Evolutionary conservation across 805 yeast genomes (phyloP), one percentile per base, ranked within the genome.

Genomic region (Tetrapisispora taiwanensis): DNA sequence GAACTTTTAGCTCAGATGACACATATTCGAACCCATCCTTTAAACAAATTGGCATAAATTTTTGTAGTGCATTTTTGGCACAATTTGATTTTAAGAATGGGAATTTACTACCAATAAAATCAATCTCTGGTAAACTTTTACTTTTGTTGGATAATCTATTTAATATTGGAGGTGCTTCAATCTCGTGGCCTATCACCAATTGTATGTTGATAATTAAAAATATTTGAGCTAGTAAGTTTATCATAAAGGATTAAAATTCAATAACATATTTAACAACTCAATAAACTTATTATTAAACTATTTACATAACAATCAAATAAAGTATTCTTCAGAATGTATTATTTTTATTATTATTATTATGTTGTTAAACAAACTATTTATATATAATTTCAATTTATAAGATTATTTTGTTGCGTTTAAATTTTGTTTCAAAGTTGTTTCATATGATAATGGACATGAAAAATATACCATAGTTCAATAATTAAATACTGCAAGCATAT

Each of bases 41-140:
- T 19, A 66, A 46, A 45, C 82, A 77, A 27, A 55, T 49, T 0
- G 69, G 65, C 7, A 76, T 46, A 19, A 75, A 62, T 0, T 62
- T 60, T 2, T 51, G 37, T 3, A 76, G 46, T 1, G 80, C 74
- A 13, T 60, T 50, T 34, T 65, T 66, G 0, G 67, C 62, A 57
- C 78, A 74, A 10, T 47, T 46, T 7, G 52, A 46, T 22, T 45
- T 45, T 26, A 52, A 37, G 27, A 52, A 46, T 4, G 66, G 65
- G 36, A 61, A 60, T 13, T 45, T 43, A 6, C 43, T 42, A 18
- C 36, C 28, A 9, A 41, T 17, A 35, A n/a, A 27, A 13, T 39
- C 17, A 39, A 20, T 30, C 3, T 8, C 30, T 19, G n/a, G n/a
- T 30, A 15, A 15, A 1, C 6, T 10, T n/a, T 30, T 36, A 12